These are phyloP conservation scores for Lepidium aucheri DNA, from an alignment of 345 rosid genomes.

Conservation along the genomic window DNA sequence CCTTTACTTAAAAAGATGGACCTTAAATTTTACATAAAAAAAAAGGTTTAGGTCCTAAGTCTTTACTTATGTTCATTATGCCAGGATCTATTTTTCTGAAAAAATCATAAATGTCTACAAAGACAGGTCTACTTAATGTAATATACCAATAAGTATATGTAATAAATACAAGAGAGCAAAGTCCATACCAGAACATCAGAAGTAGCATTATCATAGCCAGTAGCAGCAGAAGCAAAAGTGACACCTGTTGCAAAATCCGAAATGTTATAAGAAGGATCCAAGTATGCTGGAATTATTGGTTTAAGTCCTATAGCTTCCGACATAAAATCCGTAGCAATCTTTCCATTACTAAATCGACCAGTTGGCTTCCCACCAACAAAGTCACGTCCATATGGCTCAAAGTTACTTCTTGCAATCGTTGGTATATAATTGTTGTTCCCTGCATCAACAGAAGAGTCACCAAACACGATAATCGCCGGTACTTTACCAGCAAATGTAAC, in stretches of 20 bases:
- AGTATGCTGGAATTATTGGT: conserved; percentile 38
- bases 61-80: too few relatives aligned
- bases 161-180: not conserved
- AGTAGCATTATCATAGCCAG: conserved; percentile 54
- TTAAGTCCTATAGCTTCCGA: conserved; percentile 45
- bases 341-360: conserved; percentile 52
- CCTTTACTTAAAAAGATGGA: too few relatives aligned
- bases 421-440: conserved; percentile 53
- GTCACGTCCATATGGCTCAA: conserved; percentile 56
- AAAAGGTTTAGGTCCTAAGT: too few relatives aligned
- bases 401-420: conserved; percentile 53
- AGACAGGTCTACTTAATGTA: not conserved
- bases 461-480: conserved; percentile 52
- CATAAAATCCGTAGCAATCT: conserved; percentile 43
- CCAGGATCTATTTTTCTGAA: not conserved
- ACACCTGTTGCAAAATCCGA: conserved; percentile 53
- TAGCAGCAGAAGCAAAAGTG: conserved; percentile 51
- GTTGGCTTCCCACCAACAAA: conserved; percentile 42
- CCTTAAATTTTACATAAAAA: too few relatives aligned
- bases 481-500: conserved; percentile 19
- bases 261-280: conserved; percentile 45
- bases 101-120: not conserved
- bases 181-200: conserved; percentile 41
- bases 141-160: not conserved
- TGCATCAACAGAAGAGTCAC: conserved; percentile 53